Evolutionary conservation across 257 asterid species (phyloP), one percentile per base, ranked within the genome.

Genomic region (Rehmannia glutinosa): DNA sequence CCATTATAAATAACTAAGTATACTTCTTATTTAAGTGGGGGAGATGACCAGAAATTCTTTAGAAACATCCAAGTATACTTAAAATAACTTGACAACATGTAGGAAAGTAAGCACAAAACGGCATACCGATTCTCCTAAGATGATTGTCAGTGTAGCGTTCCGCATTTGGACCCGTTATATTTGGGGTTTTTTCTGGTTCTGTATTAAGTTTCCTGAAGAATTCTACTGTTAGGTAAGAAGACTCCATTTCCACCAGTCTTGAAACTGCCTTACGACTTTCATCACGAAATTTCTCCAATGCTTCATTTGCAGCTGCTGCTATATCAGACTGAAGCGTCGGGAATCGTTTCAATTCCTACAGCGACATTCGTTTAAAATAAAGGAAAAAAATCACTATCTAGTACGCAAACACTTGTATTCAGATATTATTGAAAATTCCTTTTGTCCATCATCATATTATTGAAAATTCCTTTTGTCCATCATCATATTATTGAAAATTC

Each of bases 211-310:
- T 94, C 76, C 97, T 70, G 71, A 94, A 94, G 68, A 91, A 94
- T 49, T 94, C 99, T 30, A 94, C 97, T 33, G 99, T 94, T 64
- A 94, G 86, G 87, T 94, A 94, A 35, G 88, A 73, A 51, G 97
- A 94, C 80, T 94, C 97, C 97, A 94, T 94, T 75, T 94, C 96
- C 61, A 94, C 99, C 77, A 93, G 83, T 42, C 99, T 79, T 71
- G 72, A 13, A 75, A 93, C 90, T 47, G 99, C 88, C 78, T 51
- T 86, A 4, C 97, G 96, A 64, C 99, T 85, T 70, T 93, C 99
- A 51, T 93, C 97, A n/a, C 97, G 96, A 63, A 94, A 94, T 77
- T 77, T 88, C 82, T 94, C 97, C 15, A 94, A 83, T 53, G 99
- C 81, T 5, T 93, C 99, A 82, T 93, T 93, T 50, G 99, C 89